A percentile compares a stretch with the other conserved stretches of the same genome.
phyloP scores from a whole-genome alignment of 305 asterid species.

The Solanum aculeatissimum region DNA sequence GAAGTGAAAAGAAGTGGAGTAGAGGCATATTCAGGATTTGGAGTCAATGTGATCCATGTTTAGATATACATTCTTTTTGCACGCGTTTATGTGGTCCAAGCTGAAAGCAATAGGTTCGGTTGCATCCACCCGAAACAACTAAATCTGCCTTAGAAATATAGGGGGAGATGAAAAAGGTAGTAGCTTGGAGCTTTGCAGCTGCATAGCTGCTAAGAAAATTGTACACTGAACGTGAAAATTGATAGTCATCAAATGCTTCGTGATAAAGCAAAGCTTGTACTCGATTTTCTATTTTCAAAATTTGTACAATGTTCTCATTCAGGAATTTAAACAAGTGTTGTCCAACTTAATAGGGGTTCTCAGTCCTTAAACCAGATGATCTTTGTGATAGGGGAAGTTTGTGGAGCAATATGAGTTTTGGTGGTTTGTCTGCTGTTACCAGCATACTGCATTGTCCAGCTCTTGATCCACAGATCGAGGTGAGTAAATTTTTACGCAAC shows the following conservation, averaged over 20 bases:
- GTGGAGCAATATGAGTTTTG: constrained; percentile 77
- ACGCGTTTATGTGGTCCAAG: neutral
- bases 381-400: constrained; percentile 41
- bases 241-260: neutral
- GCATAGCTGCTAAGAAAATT: neutral
- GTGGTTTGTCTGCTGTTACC: constrained; percentile 61
- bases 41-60: neutral
- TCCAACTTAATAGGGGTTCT: constrained; percentile 45
- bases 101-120: neutral
- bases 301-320: neutral
- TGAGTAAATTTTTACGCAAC: neutral
- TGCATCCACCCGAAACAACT: neutral
- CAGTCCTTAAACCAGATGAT: constrained; percentile 44
- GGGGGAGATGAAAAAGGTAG: neutral
- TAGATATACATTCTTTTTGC: neutral
- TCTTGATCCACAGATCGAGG: constrained; percentile 49
- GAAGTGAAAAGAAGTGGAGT: neutral
- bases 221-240: neutral
- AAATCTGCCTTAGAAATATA: neutral
- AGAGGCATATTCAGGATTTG: neutral
- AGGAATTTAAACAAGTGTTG: neutral
- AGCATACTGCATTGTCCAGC: constrained; percentile 40
- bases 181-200: neutral
- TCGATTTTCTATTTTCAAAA: neutral
- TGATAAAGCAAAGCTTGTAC: neutral